phyloP scores from a whole-genome alignment of 2,329 filamentous ascomycete genomes.

The Phaeosphaeria sp. region DNA sequence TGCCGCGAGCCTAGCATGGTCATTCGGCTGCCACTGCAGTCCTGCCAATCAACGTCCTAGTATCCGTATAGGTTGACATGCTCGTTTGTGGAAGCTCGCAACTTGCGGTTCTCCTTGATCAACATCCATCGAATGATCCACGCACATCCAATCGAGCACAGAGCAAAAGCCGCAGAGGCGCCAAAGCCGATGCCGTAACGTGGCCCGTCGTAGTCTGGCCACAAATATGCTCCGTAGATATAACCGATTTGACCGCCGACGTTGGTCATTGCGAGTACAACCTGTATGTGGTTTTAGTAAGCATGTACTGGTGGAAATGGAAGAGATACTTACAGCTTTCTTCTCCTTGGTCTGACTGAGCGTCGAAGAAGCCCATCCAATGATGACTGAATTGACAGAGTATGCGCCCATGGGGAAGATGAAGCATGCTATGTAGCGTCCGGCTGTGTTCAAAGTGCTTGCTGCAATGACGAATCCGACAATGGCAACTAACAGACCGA shows the following conservation, averaged over 20 bases:
- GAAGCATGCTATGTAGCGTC: slow-evolving; percentile 38
- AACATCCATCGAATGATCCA: slow-evolving; percentile 34
- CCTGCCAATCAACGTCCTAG: slow-evolving; percentile 6
- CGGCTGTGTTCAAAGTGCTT: slow-evolving; percentile 35
- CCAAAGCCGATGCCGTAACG: slow-evolving; percentile 38
- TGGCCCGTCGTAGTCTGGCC: slow-evolving; percentile 32
- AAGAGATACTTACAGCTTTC: slow-evolving; percentile 25
- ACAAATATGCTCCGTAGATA: slow-evolving; percentile 37
- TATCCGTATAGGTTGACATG: slow-evolving; percentile 39
- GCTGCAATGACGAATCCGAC: slow-evolving; percentile 50
- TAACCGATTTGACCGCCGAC: slow-evolving; percentile 37
- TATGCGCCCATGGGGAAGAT: slow-evolving; percentile 40
- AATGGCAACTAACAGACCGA: slow-evolving; percentile 49
- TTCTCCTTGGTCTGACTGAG: slow-evolving; percentile 39
- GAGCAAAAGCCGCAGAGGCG: slow-evolving; percentile 35
- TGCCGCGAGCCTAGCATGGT: background rate
- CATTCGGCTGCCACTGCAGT: background rate
- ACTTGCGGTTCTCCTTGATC: slow-evolving; percentile 35
- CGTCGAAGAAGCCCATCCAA: slow-evolving; percentile 37
- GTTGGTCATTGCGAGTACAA: slow-evolving; percentile 40
- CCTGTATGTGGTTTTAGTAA: slow-evolving; percentile 14
- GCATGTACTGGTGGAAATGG: background rate
- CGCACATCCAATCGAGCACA: slow-evolving; percentile 36
- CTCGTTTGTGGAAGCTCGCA: slow-evolving; percentile 31
- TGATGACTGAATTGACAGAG: slow-evolving; percentile 40